Evolutionary conservation across 164 flowering plant species (phyloP), one percentile per base, ranked within the genome.

Genomic region (Houttuynia cordata): DNA sequence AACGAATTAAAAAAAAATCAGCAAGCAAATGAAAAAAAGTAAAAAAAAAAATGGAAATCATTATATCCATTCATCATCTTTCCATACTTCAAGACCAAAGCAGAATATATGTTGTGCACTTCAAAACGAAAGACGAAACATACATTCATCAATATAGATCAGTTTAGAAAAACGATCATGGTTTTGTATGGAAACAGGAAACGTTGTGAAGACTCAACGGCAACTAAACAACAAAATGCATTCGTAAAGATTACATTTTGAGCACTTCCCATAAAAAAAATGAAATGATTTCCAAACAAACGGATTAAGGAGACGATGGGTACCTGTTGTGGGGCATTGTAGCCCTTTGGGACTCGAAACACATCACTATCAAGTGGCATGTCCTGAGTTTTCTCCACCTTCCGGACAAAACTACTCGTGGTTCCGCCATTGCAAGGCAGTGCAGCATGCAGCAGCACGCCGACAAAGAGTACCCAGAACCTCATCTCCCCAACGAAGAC

Each of bases 241-340:
- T 12, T 1, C 17, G 49, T 10, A 19, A 53, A 53, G 15, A 12
- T 20, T 13, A 24, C 24, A 53, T n/a, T 21, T 53, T n/a, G 25
- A 21, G 13, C 13, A 53, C 56, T 12, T 14, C 37, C 9, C n/a
- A 34, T 30, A 30, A 6, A 6, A 30, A 30, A 30, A 30, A 30
- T 6, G 6, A 30, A 30, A 2, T 30, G 37, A 19, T 17, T 8
- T 30, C 10, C 40, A 23, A 19, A 17, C 22, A 60, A 17, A 34
- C 10, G 49, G 21, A 61, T 19, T n/a, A 58, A 19, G 10, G 21
- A 25, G 25, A 5, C n/a, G n/a, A 18, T 17, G 25, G 1, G 12
- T 23, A 78, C 81, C 81, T 80, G 83, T 47, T 80, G 75, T 15
- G 81, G 81, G 3, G 83, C 80, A 75, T 80, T 80, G 24, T 80